Percentiles rank a stretch among this genome's conserved stretches.
phyloP scores from a whole-genome alignment of 1,139 yeast genomes.

The Geotrichum bryndzae region DNA sequence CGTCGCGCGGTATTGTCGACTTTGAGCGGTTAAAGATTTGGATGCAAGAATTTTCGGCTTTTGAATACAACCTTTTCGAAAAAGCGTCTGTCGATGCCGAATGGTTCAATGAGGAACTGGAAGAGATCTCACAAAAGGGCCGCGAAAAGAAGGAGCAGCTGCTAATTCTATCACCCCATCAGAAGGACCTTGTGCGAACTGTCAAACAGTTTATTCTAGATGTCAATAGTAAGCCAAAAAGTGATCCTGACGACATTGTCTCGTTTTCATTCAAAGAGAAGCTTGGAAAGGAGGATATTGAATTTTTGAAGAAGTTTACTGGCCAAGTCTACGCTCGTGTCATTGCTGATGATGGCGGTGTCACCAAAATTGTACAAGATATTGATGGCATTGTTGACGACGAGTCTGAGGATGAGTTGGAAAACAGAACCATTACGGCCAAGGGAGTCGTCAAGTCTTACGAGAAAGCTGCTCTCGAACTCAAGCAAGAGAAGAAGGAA shows the following conservation, averaged over 20 bases:
- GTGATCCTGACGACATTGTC: conserved; percentile 15
- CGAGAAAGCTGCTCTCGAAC: conserved; percentile 60
- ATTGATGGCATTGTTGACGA: conserved; percentile 66
- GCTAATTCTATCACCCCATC: conserved; percentile 61
- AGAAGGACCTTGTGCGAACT: conserved; percentile 41
- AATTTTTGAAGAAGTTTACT: conserved; percentile 29
- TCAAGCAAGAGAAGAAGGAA: conserved; percentile 54
- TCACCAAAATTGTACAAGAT: conserved; percentile 42
- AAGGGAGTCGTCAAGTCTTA: conserved; percentile 46
- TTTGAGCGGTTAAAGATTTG: conserved; percentile 64
- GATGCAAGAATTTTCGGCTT: conserved; percentile 77
- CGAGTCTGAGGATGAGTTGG: conserved; percentile 52
- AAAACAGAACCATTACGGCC: conserved; percentile 27
- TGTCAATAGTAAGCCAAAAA: conserved; percentile 22
- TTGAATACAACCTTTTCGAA: conserved; percentile 50
- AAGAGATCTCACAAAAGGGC: conserved; percentile 69
- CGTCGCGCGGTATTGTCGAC: conserved; percentile 76
- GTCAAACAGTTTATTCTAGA: conserved; percentile 28
- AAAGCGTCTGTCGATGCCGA: conserved; percentile 73
- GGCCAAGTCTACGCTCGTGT: conserved; percentile 27
- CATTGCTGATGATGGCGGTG: conserved; percentile 20
- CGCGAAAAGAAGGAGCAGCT: conserved; percentile 58
- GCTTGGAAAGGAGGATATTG: conserved; percentile 25
- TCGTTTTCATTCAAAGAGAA: conserved; percentile 16
- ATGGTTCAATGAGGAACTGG: conserved; percentile 84